Base-by-base conservation (phyloP, 1,284 basidiomycete species). In the Trametes sp. region DNA sequence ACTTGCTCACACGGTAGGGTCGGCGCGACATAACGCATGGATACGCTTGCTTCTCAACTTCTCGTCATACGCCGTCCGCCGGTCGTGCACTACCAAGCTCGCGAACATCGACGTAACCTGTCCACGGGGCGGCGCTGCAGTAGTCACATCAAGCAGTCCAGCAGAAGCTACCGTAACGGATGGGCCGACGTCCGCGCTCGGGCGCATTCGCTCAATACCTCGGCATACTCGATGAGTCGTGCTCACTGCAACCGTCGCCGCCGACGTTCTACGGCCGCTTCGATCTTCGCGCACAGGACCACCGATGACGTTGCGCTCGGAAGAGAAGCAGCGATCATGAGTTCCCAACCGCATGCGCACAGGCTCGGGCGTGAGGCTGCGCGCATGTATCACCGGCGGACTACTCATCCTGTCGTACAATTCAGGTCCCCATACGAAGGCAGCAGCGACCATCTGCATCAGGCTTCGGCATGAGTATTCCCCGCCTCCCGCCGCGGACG, bases 311-410 rank as follows among this genome's bases (percentile, higher is more conserved):
- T 54, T n/a, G 45, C 29, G 52, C 45, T 28, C 33, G 28, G 28
- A 31, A 31, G 28, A 52, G 52, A 59, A 50, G 53, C 21, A 10
- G 35, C 35, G 45, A 60, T 60, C 59, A 60, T 54, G 52, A 53
- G 59, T 54, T 42, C 46, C 45, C 51, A 42, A 33, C 52, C 59
- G 53, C 38, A 50, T 41, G 46, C 28, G 28, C 26, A 33, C 19
- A 59, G 13, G 31, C n/a, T n/a, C n/a, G n/a, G n/a, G n/a, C n/a
- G n/a, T n/a, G n/a, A n/a, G n/a, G n/a, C n/a, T n/a, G 23, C 16
- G 10, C 33, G 19, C 10, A 26, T 31, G 21, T 11, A 35, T 38
- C 42, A 6, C 14, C 57, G 49, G 42, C 24, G 53, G 45, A 31
- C 49, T 13, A 28, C 19, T 9, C 28, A 36, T 24, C 26, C 16